These are phyloP conservation scores for Acer negundo DNA, from an alignment of 345 rosid species.

Conservation along the genomic window DNA sequence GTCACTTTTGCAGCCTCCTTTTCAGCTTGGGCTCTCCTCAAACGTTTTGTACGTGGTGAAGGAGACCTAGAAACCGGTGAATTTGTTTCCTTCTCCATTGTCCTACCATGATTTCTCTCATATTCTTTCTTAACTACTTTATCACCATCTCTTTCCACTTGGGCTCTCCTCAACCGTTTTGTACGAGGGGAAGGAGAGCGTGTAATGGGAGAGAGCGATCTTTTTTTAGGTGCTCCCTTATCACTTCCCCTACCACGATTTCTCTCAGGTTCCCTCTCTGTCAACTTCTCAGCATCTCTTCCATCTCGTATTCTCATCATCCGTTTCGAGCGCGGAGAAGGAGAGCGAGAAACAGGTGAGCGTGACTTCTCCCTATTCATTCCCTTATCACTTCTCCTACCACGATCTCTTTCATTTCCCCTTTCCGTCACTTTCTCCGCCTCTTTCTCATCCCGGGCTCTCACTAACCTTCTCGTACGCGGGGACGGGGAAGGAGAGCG, in stretches of 20 bases:
- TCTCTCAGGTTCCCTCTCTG: slow-evolving; percentile 52
- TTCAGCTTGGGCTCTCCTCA: slow-evolving; percentile 60
- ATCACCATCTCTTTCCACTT: slow-evolving; percentile 49
- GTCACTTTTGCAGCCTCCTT: slow-evolving; percentile 43
- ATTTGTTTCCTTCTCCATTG: slow-evolving; percentile 19
- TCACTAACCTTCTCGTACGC: slow-evolving; percentile 58
- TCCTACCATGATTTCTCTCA: slow-evolving; percentile 28
- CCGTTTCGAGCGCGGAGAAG: slow-evolving; percentile 71
- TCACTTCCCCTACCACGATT: slow-evolving; percentile 45
- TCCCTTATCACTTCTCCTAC: slow-evolving; percentile 51
- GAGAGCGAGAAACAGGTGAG: slow-evolving; percentile 49
- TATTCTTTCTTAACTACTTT: slow-evolving; percentile 35
- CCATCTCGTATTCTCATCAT: slow-evolving; percentile 58
- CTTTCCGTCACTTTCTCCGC: slow-evolving; percentile 47
- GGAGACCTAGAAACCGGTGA: slow-evolving; percentile 55
- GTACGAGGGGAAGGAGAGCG: slow-evolving; percentile 79
- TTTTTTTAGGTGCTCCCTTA: slow-evolving; percentile 39
- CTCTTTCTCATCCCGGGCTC: slow-evolving; percentile 55
- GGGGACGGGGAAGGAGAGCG: slow-evolving; percentile 90
- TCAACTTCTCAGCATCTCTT: slow-evolving; percentile 45
- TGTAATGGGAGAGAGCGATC: slow-evolving; percentile 29
- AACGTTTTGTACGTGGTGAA: slow-evolving; percentile 67
- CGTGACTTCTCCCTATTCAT: slow-evolving; percentile 25
- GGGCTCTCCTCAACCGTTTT: slow-evolving; percentile 62
- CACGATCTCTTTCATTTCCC: slow-evolving; percentile 42